Base-by-base conservation (phyloP, 2,329 filamentous ascomycete genomes). In the Cryphonectria parasitica region DNA sequence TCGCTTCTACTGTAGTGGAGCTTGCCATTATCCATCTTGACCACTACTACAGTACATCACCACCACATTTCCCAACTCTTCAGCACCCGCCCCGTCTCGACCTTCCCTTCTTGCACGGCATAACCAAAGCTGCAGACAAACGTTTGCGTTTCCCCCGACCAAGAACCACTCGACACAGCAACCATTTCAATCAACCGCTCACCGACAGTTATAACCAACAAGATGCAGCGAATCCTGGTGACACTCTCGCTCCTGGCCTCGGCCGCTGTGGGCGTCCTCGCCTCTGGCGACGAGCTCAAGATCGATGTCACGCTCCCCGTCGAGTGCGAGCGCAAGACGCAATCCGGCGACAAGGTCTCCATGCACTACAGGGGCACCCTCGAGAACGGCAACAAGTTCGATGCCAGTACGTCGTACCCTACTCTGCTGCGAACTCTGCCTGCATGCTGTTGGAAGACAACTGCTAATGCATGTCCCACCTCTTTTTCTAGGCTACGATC, bases 351-450 rank as follows among this genome's bases (percentile, higher is more conserved):
- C 83, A 89, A 85, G 74, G 90, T 98, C 78, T 85, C 90, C 69
- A 94, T 98, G 77, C 94, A 98, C 85, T 98, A 98, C 86, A 88
- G 88, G 69, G 95, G 95, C 76, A 96, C 92, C 1, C 88, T 98
- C 43, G 87, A 84, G 66, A 88, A 90, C 74, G 95, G 94, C 77
- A 85, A 88, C 72, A 85, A 96, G 80, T 98, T 98, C 78, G 95
- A 98, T 82, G 89, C 93, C 73, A 90, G 88, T 87, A 78, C 69
- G 84, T 82, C 54, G 45, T 25, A 62, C 19, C 43, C 67, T 25
- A 62, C 19, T 39, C 67, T 52, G 39, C 41, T 54, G 4, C 34
- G 36, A 28, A 8, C 45, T 36, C 5, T 31, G 34, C 13, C 58
- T 69, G n/a, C n/a, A 64, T 62, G 64, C 60, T 49, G 61, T 61